Base-by-base conservation (phyloP, 2,329 filamentous ascomycete genomes). In the Phialophora tarda region DNA sequence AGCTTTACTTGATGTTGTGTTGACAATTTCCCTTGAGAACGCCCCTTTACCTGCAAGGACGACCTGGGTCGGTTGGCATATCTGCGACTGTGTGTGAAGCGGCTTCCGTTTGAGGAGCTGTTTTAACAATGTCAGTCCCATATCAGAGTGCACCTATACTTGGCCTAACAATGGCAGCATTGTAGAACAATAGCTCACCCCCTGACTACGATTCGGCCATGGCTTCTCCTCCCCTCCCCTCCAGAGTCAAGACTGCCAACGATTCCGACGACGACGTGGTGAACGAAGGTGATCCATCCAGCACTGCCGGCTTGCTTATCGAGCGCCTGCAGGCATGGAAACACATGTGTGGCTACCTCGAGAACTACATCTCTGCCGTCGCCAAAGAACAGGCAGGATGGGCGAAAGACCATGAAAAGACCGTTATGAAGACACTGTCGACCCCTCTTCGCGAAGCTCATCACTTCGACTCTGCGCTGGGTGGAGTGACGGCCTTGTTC, bases 241-340 rank as follows among this genome's bases (percentile, higher is more conserved):
- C 62, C 12, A 59, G 69, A 53, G 50, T 51, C 48, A 71, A 66
- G 57, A 71, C 71, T 14, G 59, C 53, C 24, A 66, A 66, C 23
- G 65, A 75, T 63, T 75, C 81, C 62, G 82, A 81, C 77, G 86
- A 88, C n/a, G 86, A 87, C 65, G 85, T 85, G 48, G 77, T 88
- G 50, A 84, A 85, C 7, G 85, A 86, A 62, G 78, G 82, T 34
- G 86, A 89, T 69, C 85, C 86, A 60, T 83, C 80, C 70, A 86
- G 92, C 89, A 91, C 90, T 24, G 88, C 89, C n/a, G 89, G 86
- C 48, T 85, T 98, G 58, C 89, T 99, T 70, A 85, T 89, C 63
- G 92, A 98, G 82, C 88, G 95, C 71, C 84, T 99, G 68, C 90
- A 91, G 74, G 95, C 95, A 55, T 99, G 93, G 93, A 98, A 97